Percentiles rank a stretch among this genome's conserved stretches.
These are phyloP conservation scores for Apostasia shenzhenica DNA, from an alignment of 106 monocot genomes.

Conservation along the genomic window DNA sequence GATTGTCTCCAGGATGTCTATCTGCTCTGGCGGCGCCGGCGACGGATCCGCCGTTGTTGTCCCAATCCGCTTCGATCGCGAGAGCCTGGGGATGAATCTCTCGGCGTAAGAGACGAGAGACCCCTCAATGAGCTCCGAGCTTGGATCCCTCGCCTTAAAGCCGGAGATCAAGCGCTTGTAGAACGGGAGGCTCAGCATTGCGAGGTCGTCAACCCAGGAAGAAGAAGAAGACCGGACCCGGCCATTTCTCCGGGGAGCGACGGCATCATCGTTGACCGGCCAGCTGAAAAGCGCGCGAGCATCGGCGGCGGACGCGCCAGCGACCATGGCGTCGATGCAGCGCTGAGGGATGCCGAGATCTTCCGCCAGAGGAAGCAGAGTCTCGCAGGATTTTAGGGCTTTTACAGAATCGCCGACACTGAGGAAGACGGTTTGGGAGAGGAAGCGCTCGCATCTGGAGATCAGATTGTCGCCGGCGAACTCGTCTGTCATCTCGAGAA, in stretches of 20 bases:
- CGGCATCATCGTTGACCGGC: slow-evolving; percentile 44
- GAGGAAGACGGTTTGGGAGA: slow-evolving; percentile 46
- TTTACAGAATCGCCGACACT: slow-evolving; percentile 41
- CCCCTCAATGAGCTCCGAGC: slow-evolving; percentile 55
- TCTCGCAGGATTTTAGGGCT: slow-evolving; percentile 67
- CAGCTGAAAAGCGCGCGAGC: slow-evolving; percentile 57
- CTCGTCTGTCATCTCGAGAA: slow-evolving; percentile 83
- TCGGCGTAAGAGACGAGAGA: slow-evolving; percentile 75
- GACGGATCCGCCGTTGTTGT: slow-evolving; percentile 13
- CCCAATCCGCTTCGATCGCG: slow-evolving; percentile 48
- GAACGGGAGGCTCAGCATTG: slow-evolving; percentile 54
- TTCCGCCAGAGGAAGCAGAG: slow-evolving; percentile 49
- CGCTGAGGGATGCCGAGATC: slow-evolving; percentile 46
- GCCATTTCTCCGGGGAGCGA: slow-evolving; percentile 31
- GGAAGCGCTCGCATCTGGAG: slow-evolving; percentile 47
- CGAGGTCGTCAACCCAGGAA: slow-evolving; percentile 73
- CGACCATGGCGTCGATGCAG: slow-evolving; percentile 63
- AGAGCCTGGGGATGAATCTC: slow-evolving; percentile 67
- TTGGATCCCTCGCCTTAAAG: slow-evolving; percentile 41
- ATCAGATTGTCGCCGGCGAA: slow-evolving; percentile 59
- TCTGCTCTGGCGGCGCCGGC: slow-evolving; percentile 48
- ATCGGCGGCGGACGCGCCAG: slow-evolving; percentile 26
- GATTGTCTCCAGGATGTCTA: slow-evolving; percentile 65
- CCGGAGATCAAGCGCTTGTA: slow-evolving; percentile 70
- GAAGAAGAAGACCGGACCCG: slow-evolving; percentile 11